Conservation (phyloP, 2,329 filamentous ascomycete species). For the Epicoccum nigrum region DNA sequence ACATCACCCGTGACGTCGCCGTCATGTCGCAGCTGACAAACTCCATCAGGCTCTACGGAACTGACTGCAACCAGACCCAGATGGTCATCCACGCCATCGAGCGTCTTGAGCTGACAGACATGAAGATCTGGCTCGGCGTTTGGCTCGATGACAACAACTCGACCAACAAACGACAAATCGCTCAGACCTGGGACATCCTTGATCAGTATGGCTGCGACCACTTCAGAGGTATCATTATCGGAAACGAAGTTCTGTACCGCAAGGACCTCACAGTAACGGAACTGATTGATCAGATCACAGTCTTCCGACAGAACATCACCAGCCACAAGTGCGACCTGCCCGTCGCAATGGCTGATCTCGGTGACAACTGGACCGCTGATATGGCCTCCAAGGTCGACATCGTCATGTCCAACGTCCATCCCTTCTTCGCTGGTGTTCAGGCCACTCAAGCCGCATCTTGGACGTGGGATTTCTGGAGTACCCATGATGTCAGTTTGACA, state of each 20-base stretch:
- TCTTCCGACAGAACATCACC: constrained; percentile 73
- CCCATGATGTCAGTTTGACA: constrained; percentile 69
- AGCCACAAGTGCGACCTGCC: constrained; percentile 70
- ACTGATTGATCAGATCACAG: constrained; percentile 68
- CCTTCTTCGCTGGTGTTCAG: constrained; percentile 85
- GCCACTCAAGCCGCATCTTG: constrained; percentile 73
- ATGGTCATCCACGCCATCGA: constrained; percentile 87
- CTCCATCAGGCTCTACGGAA: constrained; percentile 86
- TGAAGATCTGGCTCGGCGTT: constrained; percentile 94
- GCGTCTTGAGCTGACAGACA: constrained; percentile 71
- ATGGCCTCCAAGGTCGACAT: constrained; percentile 77
- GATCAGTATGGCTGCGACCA: constrained; percentile 61
- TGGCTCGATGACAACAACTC: constrained; percentile 87
- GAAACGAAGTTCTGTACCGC: constrained; percentile 68
- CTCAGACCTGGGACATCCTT: constrained; percentile 83
- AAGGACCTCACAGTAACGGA: constrained; percentile 69
- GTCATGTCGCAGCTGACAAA: constrained; percentile 90
- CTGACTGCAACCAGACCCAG: constrained; percentile 96
- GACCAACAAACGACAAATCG: constrained; percentile 81
- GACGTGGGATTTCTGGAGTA: constrained; percentile 83
- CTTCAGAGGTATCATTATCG: constrained; percentile 67
- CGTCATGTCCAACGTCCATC: constrained; percentile 96
- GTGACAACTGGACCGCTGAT: constrained; percentile 78
- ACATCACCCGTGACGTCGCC: constrained; percentile 88
- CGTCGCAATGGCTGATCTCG: constrained; percentile 86